Conservation (phyloP, 2,329 filamentous ascomycete species). For the Onygenales sp. region DNA sequence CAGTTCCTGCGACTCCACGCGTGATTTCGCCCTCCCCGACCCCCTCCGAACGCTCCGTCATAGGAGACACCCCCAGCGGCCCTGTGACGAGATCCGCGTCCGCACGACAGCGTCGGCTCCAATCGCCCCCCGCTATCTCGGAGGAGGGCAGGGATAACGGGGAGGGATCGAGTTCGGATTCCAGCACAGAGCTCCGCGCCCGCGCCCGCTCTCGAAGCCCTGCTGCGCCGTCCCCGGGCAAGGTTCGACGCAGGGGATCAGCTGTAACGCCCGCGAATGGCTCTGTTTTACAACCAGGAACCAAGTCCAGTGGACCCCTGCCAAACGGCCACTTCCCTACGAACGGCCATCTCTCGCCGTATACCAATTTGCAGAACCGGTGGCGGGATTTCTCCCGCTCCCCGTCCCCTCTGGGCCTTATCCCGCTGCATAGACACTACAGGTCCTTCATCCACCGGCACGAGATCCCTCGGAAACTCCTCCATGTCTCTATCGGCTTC, state of each 20-base stretch:
- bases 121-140: conserved; percentile 51
- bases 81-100: conserved; percentile 70
- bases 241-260: conserved; percentile 39
- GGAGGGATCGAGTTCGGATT: conserved; percentile 43
- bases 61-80: conserved; percentile 56
- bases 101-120: conserved; percentile 40
- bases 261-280: conserved; percentile 45
- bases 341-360: conserved; percentile 64
- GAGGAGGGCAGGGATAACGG: conserved; percentile 48
- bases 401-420: conserved; percentile 84
- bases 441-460: conserved; percentile 89
- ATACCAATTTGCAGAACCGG: conserved; percentile 49
- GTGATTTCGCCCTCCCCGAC: conserved; percentile 85
- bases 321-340: conserved; percentile 29
- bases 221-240: conserved; percentile 31
- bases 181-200: conserved; percentile 46
- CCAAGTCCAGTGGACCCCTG: conserved; percentile 26
- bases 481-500: conserved; percentile 96
- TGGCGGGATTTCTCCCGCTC: conserved; percentile 86
- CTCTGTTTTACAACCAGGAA: conserved; percentile 31
- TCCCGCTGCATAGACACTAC: conserved; percentile 91
- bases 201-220: conserved; percentile 65
- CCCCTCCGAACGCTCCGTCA: conserved; percentile 40
- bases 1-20: conserved; percentile 68
- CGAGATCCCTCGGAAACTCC: conserved; percentile 84